Conservation (phyloP, 495 filamentous ascomycete species). For the Penicillium crystallinum region DNA sequence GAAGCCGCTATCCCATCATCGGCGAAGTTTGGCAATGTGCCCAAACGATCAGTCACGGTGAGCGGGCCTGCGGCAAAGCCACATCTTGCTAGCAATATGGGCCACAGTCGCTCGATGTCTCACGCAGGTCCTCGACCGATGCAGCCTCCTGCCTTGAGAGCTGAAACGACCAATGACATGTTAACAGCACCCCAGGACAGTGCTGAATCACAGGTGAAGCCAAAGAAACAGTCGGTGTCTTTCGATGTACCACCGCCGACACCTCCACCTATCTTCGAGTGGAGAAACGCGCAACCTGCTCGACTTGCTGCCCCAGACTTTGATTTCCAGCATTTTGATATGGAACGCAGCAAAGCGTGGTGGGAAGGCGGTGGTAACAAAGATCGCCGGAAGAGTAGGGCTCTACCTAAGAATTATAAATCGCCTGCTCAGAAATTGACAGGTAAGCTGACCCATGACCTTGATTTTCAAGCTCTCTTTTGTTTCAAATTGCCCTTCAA, state of each 20-base stretch:
- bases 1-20: conserved; percentile 7
- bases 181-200: conserved; percentile 17
- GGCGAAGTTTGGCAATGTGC: conserved; percentile 22
- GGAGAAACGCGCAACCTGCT: conserved; percentile 36
- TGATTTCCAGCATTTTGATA: conserved; percentile 39
- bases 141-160: conserved; percentile 4
- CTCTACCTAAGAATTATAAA: conserved; percentile 36
- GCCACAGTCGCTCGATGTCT: conserved; percentile 13
- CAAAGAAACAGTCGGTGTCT: conserved; percentile 40
- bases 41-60: conserved; percentile 29
- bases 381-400: conserved; percentile 39
- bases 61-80: conserved; percentile 21
- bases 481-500: neutral
- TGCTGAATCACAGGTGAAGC: conserved; percentile 25
- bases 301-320: conserved; percentile 34
- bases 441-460: conserved; percentile 19
- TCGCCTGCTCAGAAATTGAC: conserved; percentile 34
- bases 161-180: conserved; percentile 15
- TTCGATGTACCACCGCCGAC: conserved; percentile 47
- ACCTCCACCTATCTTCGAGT: conserved; percentile 42
- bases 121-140: conserved; percentile 8
- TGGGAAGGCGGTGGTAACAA: conserved; percentile 36
- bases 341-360: conserved; percentile 42
- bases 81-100: conserved; percentile 2
- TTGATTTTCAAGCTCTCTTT: neutral